Evolutionary conservation across 371 early-diverging fungal species (phyloP).

Genomic region (Fennellomyces sp.): DNA sequence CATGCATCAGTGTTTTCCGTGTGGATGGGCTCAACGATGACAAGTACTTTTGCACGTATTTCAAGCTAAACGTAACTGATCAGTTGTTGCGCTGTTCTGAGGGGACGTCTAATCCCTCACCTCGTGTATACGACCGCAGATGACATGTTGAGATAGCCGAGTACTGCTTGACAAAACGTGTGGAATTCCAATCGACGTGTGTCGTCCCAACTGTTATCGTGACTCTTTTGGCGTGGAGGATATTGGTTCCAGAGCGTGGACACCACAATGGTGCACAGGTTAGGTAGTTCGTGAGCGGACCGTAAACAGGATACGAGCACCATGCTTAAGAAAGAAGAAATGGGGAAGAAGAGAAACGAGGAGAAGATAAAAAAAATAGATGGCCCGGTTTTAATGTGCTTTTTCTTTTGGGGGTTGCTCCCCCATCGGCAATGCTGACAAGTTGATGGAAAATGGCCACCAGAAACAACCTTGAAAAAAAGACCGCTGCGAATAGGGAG

Average conservation of each 20-base stretch:
- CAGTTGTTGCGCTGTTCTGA: too few species aligned
- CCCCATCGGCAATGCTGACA: too few species aligned
- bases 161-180: conserved; percentile 5
- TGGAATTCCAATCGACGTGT: conserved; percentile 11
- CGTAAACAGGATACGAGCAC: conserved; percentile 4
- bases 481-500: conserved; percentile 3
- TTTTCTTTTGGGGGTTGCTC: too few species aligned
- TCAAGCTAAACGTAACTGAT: conserved; percentile 17
- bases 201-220: conserved; percentile 5
- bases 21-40: background rate
- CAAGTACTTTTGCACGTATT: conserved; percentile 26
- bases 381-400: too few species aligned
- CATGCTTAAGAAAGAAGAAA: conserved; percentile 1
- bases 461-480: background rate
- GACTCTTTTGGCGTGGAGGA: conserved; percentile 1
- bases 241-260: conserved; percentile 5
- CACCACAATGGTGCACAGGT: conserved; percentile 10
- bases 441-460: background rate
- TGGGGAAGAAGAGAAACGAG: background rate
- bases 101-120: too few species aligned
- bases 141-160: conserved; percentile 11
- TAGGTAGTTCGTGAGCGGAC: conserved; percentile 10
- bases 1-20: conserved; percentile 19
- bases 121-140: conserved; percentile 31
- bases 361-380: conserved; percentile 1